Percentiles rank a stretch among this genome's conserved stretches.
Evolutionary conservation across 1,284 basidiomycete genomes (phyloP).

Genomic region (Apiotrichum domesticum): DNA sequence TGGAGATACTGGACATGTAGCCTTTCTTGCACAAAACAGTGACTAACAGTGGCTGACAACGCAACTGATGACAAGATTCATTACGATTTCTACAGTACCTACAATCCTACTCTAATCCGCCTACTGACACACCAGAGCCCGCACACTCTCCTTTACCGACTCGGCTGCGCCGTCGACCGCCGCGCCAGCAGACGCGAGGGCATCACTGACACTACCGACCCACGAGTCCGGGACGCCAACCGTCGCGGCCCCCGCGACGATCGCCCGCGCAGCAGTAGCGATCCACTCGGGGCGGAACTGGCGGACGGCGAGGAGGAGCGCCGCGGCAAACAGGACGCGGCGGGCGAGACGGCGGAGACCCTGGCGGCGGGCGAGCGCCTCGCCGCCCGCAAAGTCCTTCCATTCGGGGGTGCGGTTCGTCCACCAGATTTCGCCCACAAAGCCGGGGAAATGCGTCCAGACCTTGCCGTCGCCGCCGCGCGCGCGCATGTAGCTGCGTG

Average conservation of each 20-base stretch:
- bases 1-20: too few species aligned
- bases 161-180: not conserved
- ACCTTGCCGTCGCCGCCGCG: conserved; percentile 7
- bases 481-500: conserved; percentile 7
- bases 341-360: too few species aligned
- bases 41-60: too few species aligned
- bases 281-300: not conserved
- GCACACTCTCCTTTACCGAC: too few species aligned
- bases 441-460: conserved; percentile 9
- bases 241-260: not conserved
- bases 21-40: too few species aligned
- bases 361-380: not conserved
- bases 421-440: conserved; percentile 1
- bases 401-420: conserved; percentile 1
- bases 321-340: not conserved
- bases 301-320: not conserved
- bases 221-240: not conserved
- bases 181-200: not conserved
- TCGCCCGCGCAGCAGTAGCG: not conserved
- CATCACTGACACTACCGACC: not conserved
- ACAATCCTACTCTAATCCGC: too few species aligned
- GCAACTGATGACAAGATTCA: too few species aligned
- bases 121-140: too few species aligned
- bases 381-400: conserved; percentile 2
- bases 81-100: too few species aligned